A percentile compares a stretch with the other conserved stretches of the same genome.
Conservation (phyloP, 208 protist species). For the Naegleria fowleri region DNA sequence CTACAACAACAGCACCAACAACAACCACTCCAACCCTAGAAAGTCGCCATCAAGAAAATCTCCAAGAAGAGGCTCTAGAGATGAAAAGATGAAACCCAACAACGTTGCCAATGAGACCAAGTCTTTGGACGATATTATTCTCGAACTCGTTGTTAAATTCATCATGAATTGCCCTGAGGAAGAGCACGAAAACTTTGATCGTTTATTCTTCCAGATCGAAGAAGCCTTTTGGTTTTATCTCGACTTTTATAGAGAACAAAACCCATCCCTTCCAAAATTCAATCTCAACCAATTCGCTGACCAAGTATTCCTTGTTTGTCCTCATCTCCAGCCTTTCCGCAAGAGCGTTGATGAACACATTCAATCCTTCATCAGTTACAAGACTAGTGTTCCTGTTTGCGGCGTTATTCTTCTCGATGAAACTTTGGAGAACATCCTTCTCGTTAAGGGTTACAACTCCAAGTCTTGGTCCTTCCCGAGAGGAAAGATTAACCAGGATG, state of each 20-base stretch:
- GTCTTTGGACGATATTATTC: constrained; percentile 13
- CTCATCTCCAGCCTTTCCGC: not conserved
- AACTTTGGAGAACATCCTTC: not conserved
- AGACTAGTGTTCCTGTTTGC: constrained; percentile 31
- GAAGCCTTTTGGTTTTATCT: constrained; percentile 38
- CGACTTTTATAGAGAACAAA: constrained; percentile 31
- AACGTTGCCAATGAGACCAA: not conserved
- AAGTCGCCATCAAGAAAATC: not conserved
- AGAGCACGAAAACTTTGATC: constrained; percentile 28
- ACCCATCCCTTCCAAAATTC: constrained; percentile 14
- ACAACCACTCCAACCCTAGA: not conserved
- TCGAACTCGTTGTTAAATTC: constrained; percentile 26
- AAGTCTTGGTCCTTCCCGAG: constrained; percentile 30
- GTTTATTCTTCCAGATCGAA: constrained; percentile 35
- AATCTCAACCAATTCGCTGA: constrained; percentile 27
- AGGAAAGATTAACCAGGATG: constrained; percentile 38
- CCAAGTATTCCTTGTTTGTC: constrained; percentile 3
- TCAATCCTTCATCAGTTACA: constrained; percentile 30
- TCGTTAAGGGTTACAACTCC: constrained; percentile 16
- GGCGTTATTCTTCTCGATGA: constrained; percentile 32
- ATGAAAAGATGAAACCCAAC: not conserved
- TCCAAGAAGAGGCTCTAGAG: not conserved
- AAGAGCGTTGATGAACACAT: constrained; percentile 15
- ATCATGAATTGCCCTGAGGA: constrained; percentile 33
- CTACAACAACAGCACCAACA: not conserved